Evolutionary conservation across 2,329 filamentous ascomycete genomes (phyloP).

Genomic region (Blastomyces gilchristii): DNA sequence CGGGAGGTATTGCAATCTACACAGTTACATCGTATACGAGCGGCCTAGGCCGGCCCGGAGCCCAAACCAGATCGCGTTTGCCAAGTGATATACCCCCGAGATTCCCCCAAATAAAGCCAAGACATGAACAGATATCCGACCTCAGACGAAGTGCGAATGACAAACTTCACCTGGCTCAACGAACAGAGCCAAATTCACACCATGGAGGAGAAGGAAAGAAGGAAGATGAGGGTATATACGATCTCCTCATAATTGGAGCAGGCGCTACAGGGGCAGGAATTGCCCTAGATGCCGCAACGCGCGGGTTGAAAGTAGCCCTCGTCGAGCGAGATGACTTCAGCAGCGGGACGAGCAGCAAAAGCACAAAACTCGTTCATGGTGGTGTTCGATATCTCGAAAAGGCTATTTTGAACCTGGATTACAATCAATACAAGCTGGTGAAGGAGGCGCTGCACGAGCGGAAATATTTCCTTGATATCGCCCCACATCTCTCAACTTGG

Average conservation of each 20-base stretch:
- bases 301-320: conserved; percentile 58
- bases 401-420: conserved; percentile 63
- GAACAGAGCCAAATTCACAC: background rate
- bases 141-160: conserved; percentile 28
- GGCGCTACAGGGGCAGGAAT: conserved; percentile 62
- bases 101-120: conserved; percentile 33
- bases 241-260: conserved; percentile 58
- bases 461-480: conserved; percentile 61
- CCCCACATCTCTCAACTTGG: conserved; percentile 59
- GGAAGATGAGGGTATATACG: conserved; percentile 45
- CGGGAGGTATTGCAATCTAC: conserved; percentile 5
- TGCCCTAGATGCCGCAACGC: conserved; percentile 60
- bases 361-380: conserved; percentile 64
- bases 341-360: conserved; percentile 62
- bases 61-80: background rate
- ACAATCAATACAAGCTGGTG: conserved; percentile 58
- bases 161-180: background rate
- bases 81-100: conserved; percentile 22
- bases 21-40: background rate
- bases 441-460: conserved; percentile 61
- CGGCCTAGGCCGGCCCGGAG: background rate
- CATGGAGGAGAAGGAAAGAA: conserved; percentile 7
- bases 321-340: conserved; percentile 64
- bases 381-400: conserved; percentile 65
- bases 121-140: conserved; percentile 35